phyloP scores from a whole-genome alignment of 139 green algal species.

The Haematococcus sp. region DNA sequence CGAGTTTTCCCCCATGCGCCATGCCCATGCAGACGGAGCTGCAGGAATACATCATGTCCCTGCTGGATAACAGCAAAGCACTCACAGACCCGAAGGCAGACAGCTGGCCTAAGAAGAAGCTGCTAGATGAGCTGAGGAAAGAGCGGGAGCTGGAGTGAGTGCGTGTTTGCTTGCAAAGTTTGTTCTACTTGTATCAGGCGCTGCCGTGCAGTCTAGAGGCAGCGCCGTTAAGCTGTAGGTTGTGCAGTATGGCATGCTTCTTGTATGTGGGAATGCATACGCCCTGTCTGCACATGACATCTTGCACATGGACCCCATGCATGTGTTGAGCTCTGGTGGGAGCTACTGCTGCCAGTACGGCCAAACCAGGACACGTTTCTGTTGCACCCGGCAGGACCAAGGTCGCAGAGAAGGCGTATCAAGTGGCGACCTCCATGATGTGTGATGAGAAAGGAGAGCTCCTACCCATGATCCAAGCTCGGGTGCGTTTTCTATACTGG shows the following conservation, averaged over 20 bases:
- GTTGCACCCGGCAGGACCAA: too few relatives aligned
- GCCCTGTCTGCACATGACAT: too few relatives aligned
- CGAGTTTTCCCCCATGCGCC: neutral
- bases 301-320: too few relatives aligned
- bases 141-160: slow-evolving; percentile 1
- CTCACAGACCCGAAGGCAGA: neutral
- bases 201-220: too few relatives aligned
- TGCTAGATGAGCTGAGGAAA: slow-evolving; percentile 4
- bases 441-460: neutral
- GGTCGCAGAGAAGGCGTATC: neutral
- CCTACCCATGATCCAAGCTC: neutral
- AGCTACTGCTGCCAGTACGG: too few relatives aligned
- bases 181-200: too few relatives aligned
- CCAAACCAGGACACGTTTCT: too few relatives aligned
- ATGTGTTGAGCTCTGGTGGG: too few relatives aligned
- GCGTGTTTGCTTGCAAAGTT: neutral
- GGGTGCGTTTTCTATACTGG: too few relatives aligned
- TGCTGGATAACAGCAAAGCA: slow-evolving; percentile 2
- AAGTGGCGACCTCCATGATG: neutral
- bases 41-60: neutral
- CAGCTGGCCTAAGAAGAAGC: neutral
- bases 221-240: too few relatives aligned
- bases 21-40: neutral
- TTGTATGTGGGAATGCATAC: too few relatives aligned
- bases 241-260: too few relatives aligned